Evolutionary conservation across 371 early-diverging fungal genomes (phyloP), one percentile per base, ranked within the genome.

Genomic region (Choanephora cucurbitarum): DNA sequence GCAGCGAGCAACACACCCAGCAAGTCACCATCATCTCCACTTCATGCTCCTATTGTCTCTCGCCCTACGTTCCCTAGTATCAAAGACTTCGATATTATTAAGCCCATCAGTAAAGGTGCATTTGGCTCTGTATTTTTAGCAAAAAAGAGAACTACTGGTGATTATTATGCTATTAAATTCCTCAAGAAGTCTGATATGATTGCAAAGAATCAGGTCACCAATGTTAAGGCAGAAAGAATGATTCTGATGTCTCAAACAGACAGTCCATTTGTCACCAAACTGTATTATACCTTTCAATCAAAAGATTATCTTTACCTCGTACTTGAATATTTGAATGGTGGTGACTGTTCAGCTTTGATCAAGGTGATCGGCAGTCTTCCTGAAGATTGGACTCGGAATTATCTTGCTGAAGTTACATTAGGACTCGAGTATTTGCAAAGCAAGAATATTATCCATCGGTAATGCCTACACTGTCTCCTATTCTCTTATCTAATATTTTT

Each of bases 271-370:
- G 94, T 99, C 1, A 95, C 94, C 41, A 92, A 91, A 46, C 79
- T 98, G 14, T 93, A 91, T 67, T 97, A 88, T 67, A 87, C 94
- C 0, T 98, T 98, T 67, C 96, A 98, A 59, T 92, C 89, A 44
- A 86, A 86, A 46, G 92, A 95, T 23, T 90, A 92, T 60, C 70
- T 98, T 23, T 98, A 93, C 57, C 73, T 97, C 19, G 97, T 97
- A 0, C 88, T 98, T 86, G 97, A 97, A 62, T 98, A 96, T 64
- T 71, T 97, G 41, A 95, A 94, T 63, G 98, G 98, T n/a, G 98
- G 98, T 5, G 98, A 98, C 71, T 94, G 95, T 49, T 93, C 94
- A 10, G 89, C 96, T 1, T 73, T 98, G 23, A 81, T 97, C 51
- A 96, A 96, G 68, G 84, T 82, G 0, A 69, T 95, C 44, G 94